phyloP scores from a whole-genome alignment of 1,139 yeast genomes.

The Candida dubliniensis region DNA sequence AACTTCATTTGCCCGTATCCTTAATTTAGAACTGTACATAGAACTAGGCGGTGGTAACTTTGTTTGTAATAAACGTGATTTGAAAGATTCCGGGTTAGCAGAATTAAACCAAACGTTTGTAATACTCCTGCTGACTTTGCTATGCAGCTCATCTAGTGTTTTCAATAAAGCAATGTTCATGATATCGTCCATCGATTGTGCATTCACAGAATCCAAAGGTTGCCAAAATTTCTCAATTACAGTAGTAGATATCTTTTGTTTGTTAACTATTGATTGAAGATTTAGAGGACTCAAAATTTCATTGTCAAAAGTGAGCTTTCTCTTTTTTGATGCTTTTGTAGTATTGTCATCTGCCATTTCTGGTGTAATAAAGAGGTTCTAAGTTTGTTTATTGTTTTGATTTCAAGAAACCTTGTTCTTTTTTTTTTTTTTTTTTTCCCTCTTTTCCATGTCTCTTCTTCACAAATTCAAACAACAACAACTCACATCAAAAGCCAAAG shows the following conservation, averaged over 20 bases:
- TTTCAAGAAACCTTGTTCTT: no score
- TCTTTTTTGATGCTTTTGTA: not conserved
- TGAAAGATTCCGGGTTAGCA: conserved; percentile 28
- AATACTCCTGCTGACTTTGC: conserved; percentile 30
- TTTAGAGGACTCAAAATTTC: conserved; percentile 3
- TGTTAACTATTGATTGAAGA: not conserved
- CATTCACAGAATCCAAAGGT: conserved; percentile 23
- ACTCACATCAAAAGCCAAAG: no score
- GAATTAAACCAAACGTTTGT: conserved; percentile 33
- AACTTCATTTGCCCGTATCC: conserved; percentile 20
- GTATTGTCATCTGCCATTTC: no score
- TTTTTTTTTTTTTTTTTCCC: no score
- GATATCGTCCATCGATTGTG: conserved; percentile 28
- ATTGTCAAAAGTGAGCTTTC: conserved; percentile 5
- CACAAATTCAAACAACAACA: no score
- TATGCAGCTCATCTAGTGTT: conserved; percentile 27
- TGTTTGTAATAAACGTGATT: conserved; percentile 32
- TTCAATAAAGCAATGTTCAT: conserved; percentile 31
- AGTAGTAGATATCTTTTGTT: conserved; percentile 4
- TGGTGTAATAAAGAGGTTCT: no score
- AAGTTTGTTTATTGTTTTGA: no score
- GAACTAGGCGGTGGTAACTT: conserved; percentile 34
- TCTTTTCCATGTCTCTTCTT: no score
- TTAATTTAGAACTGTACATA: conserved; percentile 18
- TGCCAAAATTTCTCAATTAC: conserved; percentile 33